A percentile compares a stretch with the other conserved stretches of the same genome.
phyloP scores from a whole-genome alignment of 148 eudicot species.

The Pharnaceum exiguum region DNA sequence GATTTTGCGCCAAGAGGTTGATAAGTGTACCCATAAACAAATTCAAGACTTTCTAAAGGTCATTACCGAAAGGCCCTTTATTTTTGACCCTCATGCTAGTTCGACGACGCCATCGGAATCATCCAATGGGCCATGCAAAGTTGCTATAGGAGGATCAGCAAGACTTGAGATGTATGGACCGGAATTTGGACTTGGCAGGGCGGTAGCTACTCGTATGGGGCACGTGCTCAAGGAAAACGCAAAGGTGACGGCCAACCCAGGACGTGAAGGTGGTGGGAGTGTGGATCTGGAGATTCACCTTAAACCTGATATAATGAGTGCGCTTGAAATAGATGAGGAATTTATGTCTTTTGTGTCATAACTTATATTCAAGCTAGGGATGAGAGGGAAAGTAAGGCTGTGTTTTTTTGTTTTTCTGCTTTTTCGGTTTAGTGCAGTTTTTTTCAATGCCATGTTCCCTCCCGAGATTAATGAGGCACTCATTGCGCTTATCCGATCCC shows the following conservation, averaged over 20 bases:
- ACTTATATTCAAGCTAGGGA: too few species aligned
- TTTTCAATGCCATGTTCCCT: too few species aligned
- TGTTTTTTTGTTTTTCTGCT: too few species aligned
- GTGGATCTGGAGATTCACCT: constrained; percentile 62
- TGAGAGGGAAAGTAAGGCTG: too few species aligned
- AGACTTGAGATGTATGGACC: constrained; percentile 62
- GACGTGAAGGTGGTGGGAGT: constrained; percentile 54
- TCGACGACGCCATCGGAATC: constrained; percentile 14
- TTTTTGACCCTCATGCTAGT: constrained; percentile 7
- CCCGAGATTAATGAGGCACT: too few species aligned
- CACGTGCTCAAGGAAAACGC: constrained; percentile 58
- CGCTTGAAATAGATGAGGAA: constrained; percentile 40
- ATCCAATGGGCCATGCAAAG: constrained; percentile 39
- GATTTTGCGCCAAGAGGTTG: neutral
- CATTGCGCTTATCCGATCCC: too few species aligned
- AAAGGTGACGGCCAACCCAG: constrained; percentile 62
- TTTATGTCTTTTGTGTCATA: constrained; percentile 59
- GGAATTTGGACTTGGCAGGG: constrained; percentile 65
- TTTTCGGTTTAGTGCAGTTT: too few species aligned
- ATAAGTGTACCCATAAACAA: neutral
- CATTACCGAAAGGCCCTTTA: neutral
- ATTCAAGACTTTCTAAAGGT: neutral
- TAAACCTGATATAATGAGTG: constrained; percentile 48
- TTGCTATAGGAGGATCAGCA: constrained; percentile 60
- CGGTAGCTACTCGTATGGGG: constrained; percentile 47